These are phyloP conservation scores for Fusarium pseudoanthophilum DNA, from an alignment of 2,329 filamentous ascomycete genomes.

Conservation along the genomic window DNA sequence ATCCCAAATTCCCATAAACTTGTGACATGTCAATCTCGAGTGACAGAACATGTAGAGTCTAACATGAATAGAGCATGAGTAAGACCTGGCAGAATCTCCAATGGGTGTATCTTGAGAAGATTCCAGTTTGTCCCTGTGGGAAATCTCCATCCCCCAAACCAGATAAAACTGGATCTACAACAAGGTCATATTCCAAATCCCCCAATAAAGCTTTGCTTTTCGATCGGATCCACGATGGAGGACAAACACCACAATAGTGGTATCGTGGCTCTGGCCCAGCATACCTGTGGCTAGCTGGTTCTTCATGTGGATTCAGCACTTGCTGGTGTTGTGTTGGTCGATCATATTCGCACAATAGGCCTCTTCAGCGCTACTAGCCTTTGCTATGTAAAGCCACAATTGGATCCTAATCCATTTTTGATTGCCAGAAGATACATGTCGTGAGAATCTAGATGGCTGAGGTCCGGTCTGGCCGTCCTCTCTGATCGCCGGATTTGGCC, in stretches of 20 bases:
- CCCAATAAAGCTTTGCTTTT: neutral
- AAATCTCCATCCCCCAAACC: conserved; percentile 11
- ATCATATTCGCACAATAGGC: neutral
- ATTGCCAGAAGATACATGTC: neutral
- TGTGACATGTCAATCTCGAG: neutral
- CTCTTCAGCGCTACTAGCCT: neutral
- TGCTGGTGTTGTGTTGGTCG: conserved; percentile 8
- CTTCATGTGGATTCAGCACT: conserved; percentile 12
- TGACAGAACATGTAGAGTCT: neutral
- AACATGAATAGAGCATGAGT: neutral
- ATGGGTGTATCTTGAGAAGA: conserved; percentile 1
- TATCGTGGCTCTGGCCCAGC: neutral
- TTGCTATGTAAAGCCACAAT: neutral
- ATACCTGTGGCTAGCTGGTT: neutral
- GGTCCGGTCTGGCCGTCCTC: conserved; percentile 20
- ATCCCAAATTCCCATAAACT: neutral
- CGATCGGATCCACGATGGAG: conserved; percentile 2
- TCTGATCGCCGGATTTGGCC: conserved; percentile 32
- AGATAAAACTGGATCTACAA: conserved; percentile 13
- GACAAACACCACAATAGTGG: neutral
- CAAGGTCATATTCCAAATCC: conserved; percentile 27
- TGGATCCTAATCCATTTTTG: neutral
- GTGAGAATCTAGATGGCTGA: conserved; percentile 18
- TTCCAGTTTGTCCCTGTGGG: conserved; percentile 2
- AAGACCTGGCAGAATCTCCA: neutral